Evolutionary conservation across 176 grass and related monocot genomes (phyloP).

Genomic region (Lolium rigidum): DNA sequence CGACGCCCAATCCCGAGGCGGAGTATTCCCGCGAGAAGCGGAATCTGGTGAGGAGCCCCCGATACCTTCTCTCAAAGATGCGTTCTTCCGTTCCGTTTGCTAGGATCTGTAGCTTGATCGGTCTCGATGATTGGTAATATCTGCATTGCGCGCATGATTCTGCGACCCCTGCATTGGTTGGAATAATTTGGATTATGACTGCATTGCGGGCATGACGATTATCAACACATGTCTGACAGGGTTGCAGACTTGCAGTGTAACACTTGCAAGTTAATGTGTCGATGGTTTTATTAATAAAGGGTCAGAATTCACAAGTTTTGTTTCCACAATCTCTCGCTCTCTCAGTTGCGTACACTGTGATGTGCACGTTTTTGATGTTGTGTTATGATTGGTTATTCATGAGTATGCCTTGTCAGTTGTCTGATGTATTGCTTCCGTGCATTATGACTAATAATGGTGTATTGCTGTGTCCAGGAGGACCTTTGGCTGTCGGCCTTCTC

Average conservation of each 20-base stretch:
- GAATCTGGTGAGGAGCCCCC: slow-evolving; percentile 52
- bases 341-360: no score
- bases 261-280: no score
- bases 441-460: slow-evolving; percentile 35
- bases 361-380: no score
- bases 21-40: slow-evolving; percentile 61
- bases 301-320: no score
- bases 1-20: slow-evolving; percentile 39
- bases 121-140: neutral
- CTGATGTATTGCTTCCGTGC: no score
- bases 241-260: no score
- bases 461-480: slow-evolving; percentile 64
- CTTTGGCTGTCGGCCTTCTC: slow-evolving; percentile 70
- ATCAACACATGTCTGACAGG: no score
- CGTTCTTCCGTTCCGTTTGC: neutral
- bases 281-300: no score
- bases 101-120: neutral
- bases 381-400: no score
- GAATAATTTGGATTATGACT: neutral
- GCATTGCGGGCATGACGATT: neutral
- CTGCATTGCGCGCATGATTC: neutral
- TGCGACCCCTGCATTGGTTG: neutral
- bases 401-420: no score
- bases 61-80: neutral
- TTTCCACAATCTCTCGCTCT: no score